Base-by-base conservation (phyloP, 306 rosid species). In the Cyamopsis tetragonoloba region DNA sequence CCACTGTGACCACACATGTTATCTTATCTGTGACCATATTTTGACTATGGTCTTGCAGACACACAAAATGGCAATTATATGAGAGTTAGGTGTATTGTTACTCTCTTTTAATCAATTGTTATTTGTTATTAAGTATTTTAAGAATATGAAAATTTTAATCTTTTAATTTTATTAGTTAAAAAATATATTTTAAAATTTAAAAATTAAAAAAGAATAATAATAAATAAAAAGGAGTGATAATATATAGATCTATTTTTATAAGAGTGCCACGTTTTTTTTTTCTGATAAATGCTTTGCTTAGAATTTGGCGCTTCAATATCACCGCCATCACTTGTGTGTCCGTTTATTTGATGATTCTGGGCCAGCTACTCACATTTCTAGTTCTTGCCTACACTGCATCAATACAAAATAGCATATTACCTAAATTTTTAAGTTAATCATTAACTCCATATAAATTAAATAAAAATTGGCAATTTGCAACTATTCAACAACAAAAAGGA, bases 311-410 rank as follows among this genome's bases (percentile, higher is more conserved):
- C 9, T 27, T 5, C 46, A 24, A 22, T 8, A n/a, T 18, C 34
- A 6, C 47, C 19, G 4, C 44, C 56, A 43, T 23, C 55, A 28
- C 39, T 48, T 39, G 42, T 24, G 44, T 47, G n/a, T 31, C 4
- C 15, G 7, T 60, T 37, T 35, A 14, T 32, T 60, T 7, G 42
- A 23, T 22, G 4, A 11, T 43, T 13, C 15, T 10, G 64, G 63
- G 1, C 48, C 30, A 50, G 19, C 20, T 68, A 35, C 18, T 44
- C 41, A 10, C 75, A n/a, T n/a, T 47, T 55, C 10, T 46, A 64
- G 81, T 48, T 64, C 50, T 14, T 0, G 12, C 73, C 81, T 77
- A 7, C 77, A 56, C 73, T 26, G 20, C 6, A 71, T 54, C n/a
- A 37, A 63, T 66, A 69, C 66, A 60, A 47, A 43, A 15, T 17